Percentiles rank a stretch among this genome's conserved stretches.
phyloP scores from a whole-genome alignment of 495 filamentous ascomycete species.

The Peziza echinospora region DNA sequence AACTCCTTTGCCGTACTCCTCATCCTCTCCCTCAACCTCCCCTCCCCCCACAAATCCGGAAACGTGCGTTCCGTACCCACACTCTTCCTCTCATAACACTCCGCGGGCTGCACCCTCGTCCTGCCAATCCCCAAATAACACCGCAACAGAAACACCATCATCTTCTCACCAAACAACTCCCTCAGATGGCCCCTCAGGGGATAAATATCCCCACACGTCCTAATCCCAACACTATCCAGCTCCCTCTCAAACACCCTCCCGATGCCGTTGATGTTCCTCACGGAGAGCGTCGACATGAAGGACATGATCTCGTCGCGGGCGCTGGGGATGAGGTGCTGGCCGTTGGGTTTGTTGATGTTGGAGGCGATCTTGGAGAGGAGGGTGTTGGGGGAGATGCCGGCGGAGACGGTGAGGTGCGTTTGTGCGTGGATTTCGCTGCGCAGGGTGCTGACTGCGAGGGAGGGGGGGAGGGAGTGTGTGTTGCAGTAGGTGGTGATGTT shows the following conservation, averaged over 20 bases:
- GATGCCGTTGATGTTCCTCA: conserved; percentile 80
- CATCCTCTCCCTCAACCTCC: conserved; percentile 54
- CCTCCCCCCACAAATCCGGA: conserved; percentile 47
- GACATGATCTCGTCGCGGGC: conserved; percentile 51
- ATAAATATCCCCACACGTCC: conserved; percentile 79
- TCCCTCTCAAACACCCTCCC: conserved; percentile 89
- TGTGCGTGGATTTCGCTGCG: conserved; percentile 53
- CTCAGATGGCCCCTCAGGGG: conserved; percentile 9
- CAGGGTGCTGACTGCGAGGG: conserved; percentile 20
- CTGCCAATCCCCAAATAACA: conserved; percentile 73
- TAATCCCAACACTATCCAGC: conserved; percentile 65
- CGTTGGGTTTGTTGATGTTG: conserved; percentile 91
- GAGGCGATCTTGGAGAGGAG: conserved; percentile 80
- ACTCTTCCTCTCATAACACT: conserved; percentile 79
- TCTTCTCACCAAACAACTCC: conserved; percentile 75
- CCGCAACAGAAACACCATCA: conserved; percentile 62
- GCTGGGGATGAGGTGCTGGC: conserved; percentile 55
- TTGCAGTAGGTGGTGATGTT: conserved; percentile 61
- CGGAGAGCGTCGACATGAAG: conserved; percentile 66
- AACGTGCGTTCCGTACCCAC: conserved; percentile 92
- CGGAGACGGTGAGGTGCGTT: conserved; percentile 73
- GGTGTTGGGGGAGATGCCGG: conserved; percentile 71
- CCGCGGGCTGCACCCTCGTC: conserved; percentile 70
- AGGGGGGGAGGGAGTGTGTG: conserved; percentile 14
- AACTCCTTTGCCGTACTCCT: conserved; percentile 63